Evolutionary conservation across 2,329 filamentous ascomycete genomes (phyloP), one percentile per base, ranked within the genome.

Genomic region (Neurospora sp.): DNA sequence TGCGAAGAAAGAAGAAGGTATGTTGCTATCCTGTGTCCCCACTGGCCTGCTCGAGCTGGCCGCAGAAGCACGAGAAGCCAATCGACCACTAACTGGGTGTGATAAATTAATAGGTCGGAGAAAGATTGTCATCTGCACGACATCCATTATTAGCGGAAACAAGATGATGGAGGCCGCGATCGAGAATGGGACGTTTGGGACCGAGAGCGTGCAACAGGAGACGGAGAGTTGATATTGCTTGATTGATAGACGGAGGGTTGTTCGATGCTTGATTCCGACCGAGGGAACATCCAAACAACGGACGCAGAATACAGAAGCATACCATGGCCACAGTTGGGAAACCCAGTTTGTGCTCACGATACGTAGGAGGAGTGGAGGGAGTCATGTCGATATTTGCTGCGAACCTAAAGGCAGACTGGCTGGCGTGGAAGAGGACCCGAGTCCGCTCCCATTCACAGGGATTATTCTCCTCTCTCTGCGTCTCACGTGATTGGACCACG

Each of bases 91-190:
- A 66, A 40, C 69, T 69, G 23, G 52, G 66, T 69, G 6, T 36
- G 39, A 43, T 67, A 19, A 65, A 72, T 68, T 77, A n/a, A 3
- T 62, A 90, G 90, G 86, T 67, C 89, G 90, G 74, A 89, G 92
- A 78, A 92, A 92, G 77, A 91, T 99, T 75, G 85, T 99, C 67
- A 94, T 99, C 77, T 96, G 92, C 79, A 95, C 96, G 67, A 99
- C 96, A 17, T 92, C 92, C 69, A 90, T 99, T 57, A 88, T 98
- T 71, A 97, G 89, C 81, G 96, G 96, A 37, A 92, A 95, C 79
- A 89, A 86, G 77, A 92, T 97, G 82, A 94, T 99, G 86, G 91
- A 92, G 67, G 89, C 90, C 66, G 93, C 91, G 69, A 90, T 95
- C 75, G 92, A 96, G 83, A 91, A 85, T 77, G 85, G 83, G 66